These are phyloP conservation scores for Exophiala spinifera DNA, from an alignment of 2,329 filamentous ascomycete genomes.

Conservation along the genomic window DNA sequence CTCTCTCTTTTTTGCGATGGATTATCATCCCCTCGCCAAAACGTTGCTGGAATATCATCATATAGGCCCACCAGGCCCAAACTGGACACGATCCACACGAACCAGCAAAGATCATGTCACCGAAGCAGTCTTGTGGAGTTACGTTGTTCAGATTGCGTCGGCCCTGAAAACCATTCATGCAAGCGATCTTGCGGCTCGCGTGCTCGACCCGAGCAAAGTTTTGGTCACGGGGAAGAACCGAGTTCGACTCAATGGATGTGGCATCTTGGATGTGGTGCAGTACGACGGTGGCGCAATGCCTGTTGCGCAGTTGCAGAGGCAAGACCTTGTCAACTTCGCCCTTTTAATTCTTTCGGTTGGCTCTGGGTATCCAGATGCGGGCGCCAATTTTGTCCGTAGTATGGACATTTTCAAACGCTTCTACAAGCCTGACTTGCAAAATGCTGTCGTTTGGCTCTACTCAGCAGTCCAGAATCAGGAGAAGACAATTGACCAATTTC, in stretches of 20 bases:
- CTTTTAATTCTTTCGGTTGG: slow-evolving; percentile 79
- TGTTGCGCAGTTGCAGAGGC: slow-evolving; percentile 74
- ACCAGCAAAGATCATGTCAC: slow-evolving; percentile 53
- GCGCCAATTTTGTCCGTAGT: slow-evolving; percentile 64
- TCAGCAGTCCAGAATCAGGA: slow-evolving; percentile 64
- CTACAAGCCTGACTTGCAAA: slow-evolving; percentile 75
- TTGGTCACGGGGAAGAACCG: slow-evolving; percentile 87
- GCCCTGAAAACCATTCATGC: slow-evolving; percentile 83
- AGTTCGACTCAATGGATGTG: slow-evolving; percentile 82
- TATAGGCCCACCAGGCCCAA: slow-evolving; percentile 38
- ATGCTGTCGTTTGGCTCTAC: slow-evolving; percentile 79
- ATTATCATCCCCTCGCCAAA: slow-evolving; percentile 88
- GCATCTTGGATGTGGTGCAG: slow-evolving; percentile 83
- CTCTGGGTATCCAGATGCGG: slow-evolving; percentile 60
- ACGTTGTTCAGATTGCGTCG: slow-evolving; percentile 86
- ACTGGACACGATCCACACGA: slow-evolving; percentile 43
- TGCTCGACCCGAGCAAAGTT: slow-evolving; percentile 84
- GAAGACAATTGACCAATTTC: slow-evolving; percentile 70
- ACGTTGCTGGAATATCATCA: slow-evolving; percentile 79
- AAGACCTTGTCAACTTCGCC: slow-evolving; percentile 82
- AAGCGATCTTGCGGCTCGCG: slow-evolving; percentile 75
- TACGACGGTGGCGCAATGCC: slow-evolving; percentile 62
- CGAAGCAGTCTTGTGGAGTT: slow-evolving; percentile 83
- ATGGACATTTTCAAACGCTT: slow-evolving; percentile 73
- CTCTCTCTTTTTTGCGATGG: slow-evolving; percentile 88